Conservation (phyloP, 441 rosid species). For the Arabidopsis hybrid region DNA sequence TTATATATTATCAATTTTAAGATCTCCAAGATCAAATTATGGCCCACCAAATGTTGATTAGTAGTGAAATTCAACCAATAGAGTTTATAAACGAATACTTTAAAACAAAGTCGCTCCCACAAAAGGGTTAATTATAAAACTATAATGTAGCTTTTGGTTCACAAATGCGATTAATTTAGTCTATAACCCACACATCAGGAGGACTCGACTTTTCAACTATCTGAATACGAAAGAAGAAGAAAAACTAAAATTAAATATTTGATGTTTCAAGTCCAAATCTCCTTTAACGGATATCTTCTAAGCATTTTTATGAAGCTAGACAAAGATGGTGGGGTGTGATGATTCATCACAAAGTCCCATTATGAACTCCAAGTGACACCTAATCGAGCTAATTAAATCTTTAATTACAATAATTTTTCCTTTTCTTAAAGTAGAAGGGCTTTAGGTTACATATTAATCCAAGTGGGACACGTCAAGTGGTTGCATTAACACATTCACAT, state of each 20-base stretch:
- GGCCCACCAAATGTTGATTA: slow-evolving; percentile 78
- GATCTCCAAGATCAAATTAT: slow-evolving; percentile 77
- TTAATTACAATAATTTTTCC: slow-evolving; percentile 12
- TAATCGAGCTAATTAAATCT: slow-evolving; percentile 49
- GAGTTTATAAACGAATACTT: slow-evolving; percentile 22
- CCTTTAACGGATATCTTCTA: slow-evolving; percentile 60
- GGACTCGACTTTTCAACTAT: slow-evolving; percentile 48
- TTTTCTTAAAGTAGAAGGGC: slow-evolving; percentile 40
- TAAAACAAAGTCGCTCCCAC: slow-evolving; percentile 48
- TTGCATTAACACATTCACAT: slow-evolving; percentile 26
- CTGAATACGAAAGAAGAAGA: slow-evolving; percentile 3
- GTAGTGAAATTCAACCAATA: slow-evolving; percentile 59
- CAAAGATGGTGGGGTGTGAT: slow-evolving; percentile 68
- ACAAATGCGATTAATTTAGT: slow-evolving; percentile 46
- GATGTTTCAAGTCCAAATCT: slow-evolving; percentile 54
- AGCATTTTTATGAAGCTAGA: slow-evolving; percentile 47
- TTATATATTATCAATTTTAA: slow-evolving; percentile 70
- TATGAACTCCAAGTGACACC: slow-evolving; percentile 68
- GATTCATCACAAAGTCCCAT: slow-evolving; percentile 52
- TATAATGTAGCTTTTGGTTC: slow-evolving; percentile 58
- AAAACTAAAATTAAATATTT: slow-evolving; percentile 52
- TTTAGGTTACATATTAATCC: slow-evolving; percentile 34
- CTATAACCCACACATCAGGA: slow-evolving; percentile 66
- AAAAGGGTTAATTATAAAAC: slow-evolving; percentile 55
- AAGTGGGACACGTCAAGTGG: slow-evolving; percentile 44